Evolutionary conservation across 768 basidiomycete species (phyloP).

Genomic region (Agrocybe pediades): DNA sequence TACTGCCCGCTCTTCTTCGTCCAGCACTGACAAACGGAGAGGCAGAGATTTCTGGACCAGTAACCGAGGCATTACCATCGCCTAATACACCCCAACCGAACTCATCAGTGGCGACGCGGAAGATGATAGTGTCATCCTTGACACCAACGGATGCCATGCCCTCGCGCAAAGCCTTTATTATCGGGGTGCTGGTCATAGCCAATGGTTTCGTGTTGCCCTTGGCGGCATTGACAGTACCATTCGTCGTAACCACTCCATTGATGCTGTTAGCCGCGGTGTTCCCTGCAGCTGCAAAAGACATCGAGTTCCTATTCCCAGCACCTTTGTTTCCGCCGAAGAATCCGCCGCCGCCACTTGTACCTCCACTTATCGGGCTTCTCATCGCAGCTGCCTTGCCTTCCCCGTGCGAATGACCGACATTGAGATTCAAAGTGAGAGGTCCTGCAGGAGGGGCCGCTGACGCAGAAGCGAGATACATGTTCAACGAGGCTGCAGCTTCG

Average conservation of each 20-base stretch:
- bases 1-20: neutral
- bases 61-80: neutral
- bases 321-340: no score
- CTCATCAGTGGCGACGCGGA: constrained; percentile 22
- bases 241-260: neutral
- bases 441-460: constrained; percentile 25
- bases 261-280: neutral
- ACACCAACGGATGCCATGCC: constrained; percentile 37
- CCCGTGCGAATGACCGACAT: neutral
- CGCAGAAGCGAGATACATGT: constrained; percentile 63
- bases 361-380: neutral
- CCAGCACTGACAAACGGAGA: neutral
- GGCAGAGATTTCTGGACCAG: neutral
- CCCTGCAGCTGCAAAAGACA: neutral
- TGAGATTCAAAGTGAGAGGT: neutral
- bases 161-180: constrained; percentile 54
- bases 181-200: constrained; percentile 21
- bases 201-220: constrained; percentile 5
- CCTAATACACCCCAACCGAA: constrained; percentile 23
- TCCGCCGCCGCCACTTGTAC: neutral
- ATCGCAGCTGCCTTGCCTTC: neutral
- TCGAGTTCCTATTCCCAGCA: constrained; percentile 1
- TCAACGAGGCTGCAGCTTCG: constrained; percentile 81
- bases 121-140: constrained; percentile 23
- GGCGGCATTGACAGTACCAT: neutral